Base-by-base conservation (phyloP, 148 eudicot genomes). In the Vaccinium myrtillus region DNA sequence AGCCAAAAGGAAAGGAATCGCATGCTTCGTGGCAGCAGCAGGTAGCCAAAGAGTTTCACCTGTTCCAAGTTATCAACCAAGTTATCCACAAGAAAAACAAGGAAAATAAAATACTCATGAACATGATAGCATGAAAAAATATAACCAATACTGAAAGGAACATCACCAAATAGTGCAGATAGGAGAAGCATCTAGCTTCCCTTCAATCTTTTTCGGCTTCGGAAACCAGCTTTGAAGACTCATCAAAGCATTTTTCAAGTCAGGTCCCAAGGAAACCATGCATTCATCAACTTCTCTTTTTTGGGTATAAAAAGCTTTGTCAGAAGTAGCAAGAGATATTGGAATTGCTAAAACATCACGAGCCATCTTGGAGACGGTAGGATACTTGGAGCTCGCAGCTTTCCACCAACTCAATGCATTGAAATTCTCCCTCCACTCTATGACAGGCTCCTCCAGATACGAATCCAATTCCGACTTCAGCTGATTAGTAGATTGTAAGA, bases 291-390 rank as follows among this genome's bases (percentile, higher is more conserved):
- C 43, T 53, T 39, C 43, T 54, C 81, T 25, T 78, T 53, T 25
- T 59, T 61, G 23, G 18, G 70, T 21, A 50, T 69, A 82, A 51
- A 7, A 61, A 21, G 73, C 83, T 12, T 63, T 30, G 19, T 15
- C n/a, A 69, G 82, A 79, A 79, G 82, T 79, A 36, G 82, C 80
- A 8, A 79, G 21, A 55, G 82, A 79, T 56, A 81, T 63, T 39
- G 83, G 83, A 13, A 61, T 81, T 10, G 46, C 82, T 27, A 80
- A 43, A 19, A 75, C 2, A 43, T 75, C 78, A 19, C 53, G 53
- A 36, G 53, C 79, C 55, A 81, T 81, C 75, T n/a, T 63, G 9
- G 75, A 81, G 75, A 81, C 21, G 0, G 53, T 76, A 49, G 79
- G 79, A 49, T 76, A 76, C 55, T 76, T 76, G 79, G 54, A 21